phyloP scores from a whole-genome alignment of 805 yeast genomes.

The Diddensiella caesifluorescens region DNA sequence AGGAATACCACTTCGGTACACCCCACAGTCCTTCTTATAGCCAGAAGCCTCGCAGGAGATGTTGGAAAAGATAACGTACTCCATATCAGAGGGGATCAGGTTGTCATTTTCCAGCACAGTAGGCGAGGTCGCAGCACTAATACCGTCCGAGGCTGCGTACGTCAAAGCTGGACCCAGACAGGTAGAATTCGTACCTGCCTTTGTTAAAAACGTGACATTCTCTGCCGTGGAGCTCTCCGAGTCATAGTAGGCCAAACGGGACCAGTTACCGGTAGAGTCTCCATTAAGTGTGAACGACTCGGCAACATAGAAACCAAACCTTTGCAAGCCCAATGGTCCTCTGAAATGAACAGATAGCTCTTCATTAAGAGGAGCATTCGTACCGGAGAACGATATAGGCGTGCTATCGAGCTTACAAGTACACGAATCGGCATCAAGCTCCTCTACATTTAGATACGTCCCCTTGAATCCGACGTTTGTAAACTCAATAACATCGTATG shows the following conservation, averaged over 20 bases:
- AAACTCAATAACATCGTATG: too few species aligned
- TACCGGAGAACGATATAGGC: constrained; percentile 73
- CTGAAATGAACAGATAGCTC: constrained; percentile 85
- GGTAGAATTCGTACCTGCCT: constrained; percentile 81
- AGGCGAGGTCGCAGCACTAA: constrained; percentile 63
- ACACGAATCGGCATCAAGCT: too few species aligned
- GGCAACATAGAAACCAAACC: constrained; percentile 78
- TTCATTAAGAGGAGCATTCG: constrained; percentile 75
- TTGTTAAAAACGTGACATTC: constrained; percentile 79
- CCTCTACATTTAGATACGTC: too few species aligned
- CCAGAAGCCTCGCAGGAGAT: constrained; percentile 36
- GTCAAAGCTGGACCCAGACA: constrained; percentile 94
- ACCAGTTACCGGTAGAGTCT: constrained; percentile 49
- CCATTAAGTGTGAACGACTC: too few species aligned
- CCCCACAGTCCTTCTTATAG: constrained; percentile 74
- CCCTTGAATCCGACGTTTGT: too few species aligned
- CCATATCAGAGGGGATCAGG: constrained; percentile 65
- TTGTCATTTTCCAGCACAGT: constrained; percentile 64
- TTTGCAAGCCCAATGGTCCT: constrained; percentile 75
- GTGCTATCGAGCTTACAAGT: too few species aligned
- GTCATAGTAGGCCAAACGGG: constrained; percentile 65
- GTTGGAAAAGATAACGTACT: constrained; percentile 73
- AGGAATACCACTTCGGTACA: constrained; percentile 77
- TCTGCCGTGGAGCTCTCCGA: constrained; percentile 59
- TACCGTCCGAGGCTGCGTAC: constrained; percentile 73